Percentiles rank a stretch among this genome's conserved stretches.
These are phyloP conservation scores for Davidsoniella australis DNA, from an alignment of 2,329 filamentous ascomycete genomes.

Conservation along the genomic window DNA sequence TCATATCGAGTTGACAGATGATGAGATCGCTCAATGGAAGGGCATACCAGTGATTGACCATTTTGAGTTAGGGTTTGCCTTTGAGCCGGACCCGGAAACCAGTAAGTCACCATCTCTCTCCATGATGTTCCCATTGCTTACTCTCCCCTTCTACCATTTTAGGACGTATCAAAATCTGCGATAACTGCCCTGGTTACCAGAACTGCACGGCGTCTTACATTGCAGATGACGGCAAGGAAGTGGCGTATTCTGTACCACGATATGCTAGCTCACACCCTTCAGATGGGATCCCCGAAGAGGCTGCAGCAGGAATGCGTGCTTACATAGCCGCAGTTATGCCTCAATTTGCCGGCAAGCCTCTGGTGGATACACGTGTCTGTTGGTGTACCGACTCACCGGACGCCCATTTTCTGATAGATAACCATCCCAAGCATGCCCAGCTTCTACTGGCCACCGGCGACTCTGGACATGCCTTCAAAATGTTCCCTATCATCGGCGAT, in stretches of 20 bases:
- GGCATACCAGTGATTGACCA: conserved; percentile 36
- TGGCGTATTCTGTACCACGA: conserved; percentile 12
- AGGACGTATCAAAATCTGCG: conserved; percentile 14
- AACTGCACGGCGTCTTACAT: conserved; percentile 6
- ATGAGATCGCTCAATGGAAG: conserved; percentile 36
- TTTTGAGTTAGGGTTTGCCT: conserved; percentile 14
- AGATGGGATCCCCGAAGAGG: conserved; percentile 13
- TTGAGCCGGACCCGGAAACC: conserved; percentile 13
- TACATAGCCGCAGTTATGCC: conserved; percentile 15
- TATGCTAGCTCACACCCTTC: conserved; percentile 11
- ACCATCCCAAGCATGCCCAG: conserved; percentile 13
- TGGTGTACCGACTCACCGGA: conserved; percentile 22
- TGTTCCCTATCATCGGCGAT: conserved; percentile 16
- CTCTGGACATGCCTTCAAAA: conserved; percentile 18
- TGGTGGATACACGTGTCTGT: conserved; percentile 16
- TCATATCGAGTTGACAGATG: conserved; percentile 42
- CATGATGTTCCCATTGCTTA: too few species aligned
- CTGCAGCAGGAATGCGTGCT: conserved; percentile 7
- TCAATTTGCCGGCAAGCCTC: conserved; percentile 16
- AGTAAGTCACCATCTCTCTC: conserved; percentile 1
- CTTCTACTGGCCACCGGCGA: conserved; percentile 16
- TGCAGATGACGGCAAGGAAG: conserved; percentile 9
- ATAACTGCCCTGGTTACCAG: conserved; percentile 14
- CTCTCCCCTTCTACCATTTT: too few species aligned
- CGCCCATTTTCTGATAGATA: conserved; percentile 20